Evolutionary conservation across 108 stramenopile species (phyloP).

Genomic region (Nitzschia inconspicua): DNA sequence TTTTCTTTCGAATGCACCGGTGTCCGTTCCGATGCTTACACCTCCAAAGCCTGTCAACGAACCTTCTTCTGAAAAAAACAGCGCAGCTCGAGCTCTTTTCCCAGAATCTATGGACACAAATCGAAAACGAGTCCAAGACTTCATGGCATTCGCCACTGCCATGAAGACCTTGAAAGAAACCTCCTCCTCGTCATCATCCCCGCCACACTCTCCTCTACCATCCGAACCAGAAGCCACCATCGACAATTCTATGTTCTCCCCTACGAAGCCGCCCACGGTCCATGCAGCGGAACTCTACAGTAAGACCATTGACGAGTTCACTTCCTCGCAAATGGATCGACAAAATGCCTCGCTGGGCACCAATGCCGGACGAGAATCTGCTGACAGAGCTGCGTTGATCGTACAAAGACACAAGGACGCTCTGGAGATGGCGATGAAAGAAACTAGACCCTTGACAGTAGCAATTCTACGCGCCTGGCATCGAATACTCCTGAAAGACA

Average conservation of each 20-base stretch:
- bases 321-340: conserved; percentile 36
- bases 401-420: conserved; percentile 14
- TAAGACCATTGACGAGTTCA: conserved; percentile 32
- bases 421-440: conserved; percentile 21
- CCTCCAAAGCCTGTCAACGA: not conserved
- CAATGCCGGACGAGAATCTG: conserved; percentile 30
- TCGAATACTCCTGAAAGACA: conserved; percentile 11
- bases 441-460: not conserved
- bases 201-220: not conserved
- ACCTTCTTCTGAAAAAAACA: too few species aligned
- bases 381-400: conserved; percentile 13
- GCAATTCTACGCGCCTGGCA: conserved; percentile 12
- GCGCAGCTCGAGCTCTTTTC: not conserved
- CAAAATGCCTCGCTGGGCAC: conserved; percentile 37
- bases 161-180: conserved; percentile 16
- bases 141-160: conserved; percentile 14
- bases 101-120: not conserved
- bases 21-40: too few species aligned
- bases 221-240: not conserved
- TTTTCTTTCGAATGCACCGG: not conserved
- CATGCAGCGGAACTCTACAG: conserved; percentile 23
- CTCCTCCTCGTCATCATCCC: conserved; percentile 1
- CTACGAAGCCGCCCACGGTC: not conserved
- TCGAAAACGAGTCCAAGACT: conserved; percentile 15
- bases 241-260: not conserved